Conservation (phyloP, 306 rosid species). For the Fragaria iinumae region DNA sequence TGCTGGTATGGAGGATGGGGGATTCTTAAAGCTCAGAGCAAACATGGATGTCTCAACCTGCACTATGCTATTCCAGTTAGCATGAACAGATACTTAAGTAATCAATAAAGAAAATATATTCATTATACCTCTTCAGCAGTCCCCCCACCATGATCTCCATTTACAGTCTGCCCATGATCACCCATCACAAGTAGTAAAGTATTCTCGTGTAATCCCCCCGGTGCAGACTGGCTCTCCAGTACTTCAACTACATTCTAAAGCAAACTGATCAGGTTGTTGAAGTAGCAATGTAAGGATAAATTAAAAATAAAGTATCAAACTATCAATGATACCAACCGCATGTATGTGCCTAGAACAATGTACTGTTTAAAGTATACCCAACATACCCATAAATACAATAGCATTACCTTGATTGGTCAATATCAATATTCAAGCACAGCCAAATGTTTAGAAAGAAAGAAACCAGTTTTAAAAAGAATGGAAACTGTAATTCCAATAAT, state of each 20-base stretch:
- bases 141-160: slow-evolving; percentile 99
- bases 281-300: background rate
- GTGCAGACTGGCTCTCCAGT: slow-evolving; percentile 70
- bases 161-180: slow-evolving; percentile 96
- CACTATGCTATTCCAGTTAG: slow-evolving; percentile 31
- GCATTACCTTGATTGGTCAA: background rate
- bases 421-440: background rate
- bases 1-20: slow-evolving; percentile 41
- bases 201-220: slow-evolving; percentile 83
- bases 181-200: slow-evolving; percentile 96
- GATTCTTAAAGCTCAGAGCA: slow-evolving; percentile 78
- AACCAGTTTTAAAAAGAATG: background rate
- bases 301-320: background rate
- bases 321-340: background rate
- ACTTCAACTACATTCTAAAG: slow-evolving; percentile 75
- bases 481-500: background rate
- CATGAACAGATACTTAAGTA: slow-evolving; percentile 9
- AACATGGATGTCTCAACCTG: slow-evolving; percentile 92
- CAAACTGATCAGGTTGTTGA: slow-evolving; percentile 30
- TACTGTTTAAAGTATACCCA: background rate
- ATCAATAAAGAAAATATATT: background rate
- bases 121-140: slow-evolving; percentile 79
- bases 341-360: slow-evolving; percentile 4
- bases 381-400: background rate
- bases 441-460: background rate